These are phyloP conservation scores for Scheffersomyces stambukii DNA, from an alignment of 1,139 yeast genomes.

Conservation along the genomic window DNA sequence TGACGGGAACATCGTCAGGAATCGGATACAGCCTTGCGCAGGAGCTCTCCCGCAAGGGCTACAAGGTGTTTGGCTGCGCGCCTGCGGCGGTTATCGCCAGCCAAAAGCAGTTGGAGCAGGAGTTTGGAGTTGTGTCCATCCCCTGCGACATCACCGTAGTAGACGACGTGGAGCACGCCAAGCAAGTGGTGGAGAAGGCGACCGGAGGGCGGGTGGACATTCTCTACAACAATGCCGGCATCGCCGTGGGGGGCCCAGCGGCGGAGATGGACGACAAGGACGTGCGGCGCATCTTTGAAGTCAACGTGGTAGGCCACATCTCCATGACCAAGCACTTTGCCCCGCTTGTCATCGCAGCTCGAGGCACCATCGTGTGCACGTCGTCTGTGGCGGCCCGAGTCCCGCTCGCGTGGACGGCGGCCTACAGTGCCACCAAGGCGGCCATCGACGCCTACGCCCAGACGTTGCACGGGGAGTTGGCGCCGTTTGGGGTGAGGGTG, in stretches of 20 bases:
- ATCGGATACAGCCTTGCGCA: slow-evolving; percentile 32
- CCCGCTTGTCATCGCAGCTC: slow-evolving; percentile 27
- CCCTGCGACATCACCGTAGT: slow-evolving; percentile 31
- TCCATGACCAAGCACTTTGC: slow-evolving; percentile 30
- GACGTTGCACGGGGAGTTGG: slow-evolving; percentile 58
- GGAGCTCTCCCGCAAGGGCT: slow-evolving; percentile 27
- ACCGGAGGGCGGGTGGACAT: slow-evolving; percentile 28
- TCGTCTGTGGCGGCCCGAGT: slow-evolving; percentile 32
- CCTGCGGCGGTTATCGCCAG: slow-evolving; percentile 19
- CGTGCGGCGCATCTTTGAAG: slow-evolving; percentile 22
- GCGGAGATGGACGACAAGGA: slow-evolving; percentile 25
- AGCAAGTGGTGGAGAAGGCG: slow-evolving; percentile 15
- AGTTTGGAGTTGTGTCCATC: slow-evolving; percentile 27
- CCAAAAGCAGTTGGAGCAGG: slow-evolving; percentile 24
- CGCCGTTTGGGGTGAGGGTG: slow-evolving; percentile 34
- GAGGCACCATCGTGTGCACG: slow-evolving; percentile 35
- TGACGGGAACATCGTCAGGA: slow-evolving; percentile 40
- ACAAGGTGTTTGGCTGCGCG: slow-evolving; percentile 31
- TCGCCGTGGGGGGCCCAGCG: slow-evolving; percentile 28
- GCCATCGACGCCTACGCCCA: slow-evolving; percentile 72
- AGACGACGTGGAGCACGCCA: slow-evolving; percentile 23
- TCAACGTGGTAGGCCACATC: slow-evolving; percentile 38
- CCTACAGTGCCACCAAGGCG: slow-evolving; percentile 45
- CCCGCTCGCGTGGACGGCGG: slow-evolving; percentile 33
- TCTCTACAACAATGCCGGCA: slow-evolving; percentile 34